These are phyloP conservation scores for Cymodocea nodosa DNA, from an alignment of 116 monocot genomes.

Conservation along the genomic window DNA sequence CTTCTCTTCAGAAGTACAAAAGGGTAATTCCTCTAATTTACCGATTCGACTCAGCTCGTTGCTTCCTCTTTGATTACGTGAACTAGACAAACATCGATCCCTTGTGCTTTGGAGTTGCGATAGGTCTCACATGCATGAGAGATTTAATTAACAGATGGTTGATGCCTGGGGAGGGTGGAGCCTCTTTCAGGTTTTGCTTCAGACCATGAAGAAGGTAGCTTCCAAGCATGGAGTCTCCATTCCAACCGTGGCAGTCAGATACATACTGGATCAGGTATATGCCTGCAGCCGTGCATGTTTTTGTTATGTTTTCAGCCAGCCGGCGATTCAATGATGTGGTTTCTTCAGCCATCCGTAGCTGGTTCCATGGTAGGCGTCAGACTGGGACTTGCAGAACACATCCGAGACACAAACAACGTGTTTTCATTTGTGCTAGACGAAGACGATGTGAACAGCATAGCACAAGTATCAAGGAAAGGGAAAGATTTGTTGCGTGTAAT, in stretches of 20 bases:
- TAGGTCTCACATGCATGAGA: not conserved
- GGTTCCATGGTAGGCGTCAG: slow-evolving; percentile 95
- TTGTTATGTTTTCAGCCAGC: too few relatives aligned
- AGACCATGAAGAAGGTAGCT: slow-evolving; percentile 60
- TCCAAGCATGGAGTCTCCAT: slow-evolving; percentile 78
- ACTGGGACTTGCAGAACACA: slow-evolving; percentile 72
- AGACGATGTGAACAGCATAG: slow-evolving; percentile 53
- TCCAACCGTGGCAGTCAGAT: slow-evolving; percentile 80
- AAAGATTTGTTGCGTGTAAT: slow-evolving; percentile 59
- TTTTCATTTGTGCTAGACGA: slow-evolving; percentile 74
- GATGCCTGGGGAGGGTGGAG: slow-evolving; percentile 98
- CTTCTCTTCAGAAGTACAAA: slow-evolving; percentile 93
- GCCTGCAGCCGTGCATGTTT: too few relatives aligned
- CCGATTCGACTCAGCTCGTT: not conserved
- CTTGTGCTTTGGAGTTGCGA: not conserved
- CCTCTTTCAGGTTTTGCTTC: slow-evolving; percentile 73
- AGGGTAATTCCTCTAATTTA: slow-evolving; percentile 36
- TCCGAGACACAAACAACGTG: slow-evolving; percentile 55
- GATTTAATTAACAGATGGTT: slow-evolving; percentile 54
- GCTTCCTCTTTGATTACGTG: not conserved
- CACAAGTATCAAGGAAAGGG: slow-evolving; percentile 58
- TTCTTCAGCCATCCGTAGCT: slow-evolving; percentile 55
- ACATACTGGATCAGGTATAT: slow-evolving; percentile 82
- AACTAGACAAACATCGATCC: too few relatives aligned
- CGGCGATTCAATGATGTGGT: too few relatives aligned